Conservation (phyloP, 441 rosid species). For the Populus hybrid region DNA sequence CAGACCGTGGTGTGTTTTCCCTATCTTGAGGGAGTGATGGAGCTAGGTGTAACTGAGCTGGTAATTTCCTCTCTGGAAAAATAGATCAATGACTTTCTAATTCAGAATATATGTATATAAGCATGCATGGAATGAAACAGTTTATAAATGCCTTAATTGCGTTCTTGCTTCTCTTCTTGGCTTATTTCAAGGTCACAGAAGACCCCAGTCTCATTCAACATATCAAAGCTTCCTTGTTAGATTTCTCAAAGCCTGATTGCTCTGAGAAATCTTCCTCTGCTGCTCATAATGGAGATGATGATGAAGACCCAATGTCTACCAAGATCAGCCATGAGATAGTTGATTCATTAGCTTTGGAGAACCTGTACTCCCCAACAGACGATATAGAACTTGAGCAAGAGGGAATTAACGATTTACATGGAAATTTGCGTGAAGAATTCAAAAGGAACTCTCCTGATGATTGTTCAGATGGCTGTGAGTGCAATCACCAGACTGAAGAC, state of each 20-base stretch:
- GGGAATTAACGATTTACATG: slow-evolving; percentile 21
- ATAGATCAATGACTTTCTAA: neutral
- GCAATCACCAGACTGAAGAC: slow-evolving; percentile 44
- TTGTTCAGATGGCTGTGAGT: slow-evolving; percentile 46
- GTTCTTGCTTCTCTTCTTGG: slow-evolving; percentile 16
- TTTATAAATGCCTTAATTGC: slow-evolving; percentile 3
- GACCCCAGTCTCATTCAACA: slow-evolving; percentile 66
- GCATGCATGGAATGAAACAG: no score
- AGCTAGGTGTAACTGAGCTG: slow-evolving; percentile 79
- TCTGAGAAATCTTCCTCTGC: slow-evolving; percentile 37
- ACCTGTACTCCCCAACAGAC: slow-evolving; percentile 35
- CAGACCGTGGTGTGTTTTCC: slow-evolving; percentile 93
- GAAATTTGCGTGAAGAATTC: slow-evolving; percentile 31
- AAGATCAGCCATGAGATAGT: slow-evolving; percentile 27
- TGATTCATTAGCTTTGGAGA: slow-evolving; percentile 37
- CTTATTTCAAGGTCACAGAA: slow-evolving; percentile 52
- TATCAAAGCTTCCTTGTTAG: slow-evolving; percentile 64
- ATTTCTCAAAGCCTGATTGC: slow-evolving; percentile 63
- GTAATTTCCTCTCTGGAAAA: slow-evolving; percentile 34
- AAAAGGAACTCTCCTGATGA: slow-evolving; percentile 41
- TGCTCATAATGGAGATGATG: slow-evolving; percentile 40
- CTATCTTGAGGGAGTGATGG: slow-evolving; percentile 71
- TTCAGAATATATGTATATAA: neutral
- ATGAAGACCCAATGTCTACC: slow-evolving; percentile 35
- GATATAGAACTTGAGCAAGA: slow-evolving; percentile 31